Evolutionary conservation across 371 early-diverging fungal genomes (phyloP), one percentile per base, ranked within the genome.

Genomic region (Mucor piriformis): DNA sequence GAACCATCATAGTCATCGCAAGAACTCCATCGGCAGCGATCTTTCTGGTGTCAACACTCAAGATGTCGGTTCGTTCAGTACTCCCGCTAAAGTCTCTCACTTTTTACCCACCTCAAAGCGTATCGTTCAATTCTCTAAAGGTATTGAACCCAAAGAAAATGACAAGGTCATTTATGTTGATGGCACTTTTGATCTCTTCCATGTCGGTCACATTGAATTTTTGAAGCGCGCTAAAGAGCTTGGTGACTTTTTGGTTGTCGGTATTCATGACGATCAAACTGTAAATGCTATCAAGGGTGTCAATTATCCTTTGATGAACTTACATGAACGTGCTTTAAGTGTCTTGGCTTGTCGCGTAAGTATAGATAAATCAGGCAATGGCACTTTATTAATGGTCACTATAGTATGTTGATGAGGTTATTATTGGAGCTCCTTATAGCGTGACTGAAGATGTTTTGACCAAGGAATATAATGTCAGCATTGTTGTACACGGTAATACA

Each of bases 101-200:
- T 94, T 92, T 54, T 77, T 95, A 67, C 91, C 95, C 33, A 94
- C 95, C 2, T 88, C 92, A 6, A 87, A 85, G 60, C 83, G 86
- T 55, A 90, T 95, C 63, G 88, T 92, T 20, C 95, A 94, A 66
- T 95, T 95, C 68, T 91, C 94, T 11, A 86, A 92, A 57, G 89
- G 88, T 10, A 73, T 77, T 35, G 92, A 93, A 59, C 94, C 94
- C 11, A 77, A 83, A 64, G 65, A 69, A 3, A 74, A 65, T 35
- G 84, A 84, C 58, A 79, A 79, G 54, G 82, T 95, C 4, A 91
- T 97, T 25, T 98, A 97, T 74, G 93, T 96, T 13, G 97, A 96
- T 66, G 99, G 99, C 15, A 90, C 93, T 12, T 98, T 95, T 77
- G 99, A 98, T 69, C 72, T 98, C 60, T 98, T 97, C 85, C 99